Percentiles rank a stretch among this genome's conserved stretches.
Evolutionary conservation across 345 rosid species (phyloP).

Genomic region (Lepidium aucheri): DNA sequence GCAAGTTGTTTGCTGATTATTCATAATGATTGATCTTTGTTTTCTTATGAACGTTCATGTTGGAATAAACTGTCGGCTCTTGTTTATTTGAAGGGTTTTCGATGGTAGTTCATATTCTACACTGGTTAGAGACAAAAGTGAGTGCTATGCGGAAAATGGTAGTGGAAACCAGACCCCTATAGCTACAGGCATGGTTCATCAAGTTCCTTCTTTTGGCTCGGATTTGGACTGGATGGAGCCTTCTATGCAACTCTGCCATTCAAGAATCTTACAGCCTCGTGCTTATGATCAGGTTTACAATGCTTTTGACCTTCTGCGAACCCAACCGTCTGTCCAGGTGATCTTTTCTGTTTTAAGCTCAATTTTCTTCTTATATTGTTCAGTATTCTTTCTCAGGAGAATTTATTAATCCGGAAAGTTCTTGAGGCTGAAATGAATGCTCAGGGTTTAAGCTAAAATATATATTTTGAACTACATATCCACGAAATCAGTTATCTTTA

Average conservation of each 20-base stretch:
- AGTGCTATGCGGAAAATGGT: constrained; percentile 28
- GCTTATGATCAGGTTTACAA: constrained; percentile 47
- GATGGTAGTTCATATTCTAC: constrained; percentile 36
- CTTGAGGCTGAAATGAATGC: not conserved
- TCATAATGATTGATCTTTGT: not conserved
- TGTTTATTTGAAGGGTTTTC: constrained; percentile 46
- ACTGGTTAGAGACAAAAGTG: constrained; percentile 45
- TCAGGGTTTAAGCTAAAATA: not conserved
- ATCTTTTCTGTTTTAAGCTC: not conserved
- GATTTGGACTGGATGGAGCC: constrained; percentile 81
- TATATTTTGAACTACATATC: no score
- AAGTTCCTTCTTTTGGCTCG: constrained; percentile 40
- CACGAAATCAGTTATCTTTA: not conserved
- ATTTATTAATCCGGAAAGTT: no score
- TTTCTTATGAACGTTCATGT: not conserved
- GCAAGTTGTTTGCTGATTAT: not conserved
- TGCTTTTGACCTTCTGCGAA: constrained; percentile 71
- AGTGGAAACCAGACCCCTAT: constrained; percentile 25
- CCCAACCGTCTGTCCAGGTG: constrained; percentile 79
- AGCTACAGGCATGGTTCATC: constrained; percentile 26
- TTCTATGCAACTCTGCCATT: constrained; percentile 35
- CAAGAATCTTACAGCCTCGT: constrained; percentile 43
- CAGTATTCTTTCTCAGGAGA: no score
- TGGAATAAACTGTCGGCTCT: not conserved
- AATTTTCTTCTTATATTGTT: no score